Percentiles rank a stretch among this genome's conserved stretches.
Evolutionary conservation across 2,329 filamentous ascomycete genomes (phyloP).

Genomic region (Alternaria hordeiaustralica): DNA sequence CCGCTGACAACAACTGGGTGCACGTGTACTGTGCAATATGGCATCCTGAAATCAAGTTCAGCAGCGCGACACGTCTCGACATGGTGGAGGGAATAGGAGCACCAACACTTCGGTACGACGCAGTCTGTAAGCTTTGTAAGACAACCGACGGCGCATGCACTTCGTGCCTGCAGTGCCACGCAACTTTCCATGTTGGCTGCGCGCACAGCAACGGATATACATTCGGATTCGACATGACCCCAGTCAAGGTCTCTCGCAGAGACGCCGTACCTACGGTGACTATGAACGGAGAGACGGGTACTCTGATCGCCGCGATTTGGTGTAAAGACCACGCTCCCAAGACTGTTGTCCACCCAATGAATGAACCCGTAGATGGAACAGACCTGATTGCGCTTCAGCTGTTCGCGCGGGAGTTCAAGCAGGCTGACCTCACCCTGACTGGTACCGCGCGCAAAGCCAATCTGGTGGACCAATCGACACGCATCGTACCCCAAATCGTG

Average conservation of each 20-base stretch:
- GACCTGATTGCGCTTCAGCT: constrained; percentile 83
- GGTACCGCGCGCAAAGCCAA: constrained; percentile 94
- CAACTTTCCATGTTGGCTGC: constrained; percentile 84
- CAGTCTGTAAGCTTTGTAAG: constrained; percentile 85
- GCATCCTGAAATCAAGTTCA: constrained; percentile 92
- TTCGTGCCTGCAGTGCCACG: constrained; percentile 76
- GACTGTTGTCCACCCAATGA: constrained; percentile 76
- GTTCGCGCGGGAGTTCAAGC: constrained; percentile 89
- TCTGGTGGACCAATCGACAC: constrained; percentile 70
- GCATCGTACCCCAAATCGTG: constrained; percentile 46
- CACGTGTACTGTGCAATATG: constrained; percentile 93
- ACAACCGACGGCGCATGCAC: constrained; percentile 78
- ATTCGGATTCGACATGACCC: constrained; percentile 88
- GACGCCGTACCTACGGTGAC: constrained; percentile 82
- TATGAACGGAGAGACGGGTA: constrained; percentile 79
- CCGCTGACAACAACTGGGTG: constrained; percentile 97
- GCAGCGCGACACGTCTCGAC: constrained; percentile 79
- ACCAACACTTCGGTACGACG: constrained; percentile 80
- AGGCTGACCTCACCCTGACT: constrained; percentile 87
- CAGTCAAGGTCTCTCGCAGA: constrained; percentile 85
- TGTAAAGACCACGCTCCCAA: constrained; percentile 85
- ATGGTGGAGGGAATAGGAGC: constrained; percentile 81
- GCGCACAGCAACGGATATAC: constrained; percentile 82
- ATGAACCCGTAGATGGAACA: constrained; percentile 74
- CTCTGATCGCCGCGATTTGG: constrained; percentile 86